Evolutionary conservation across 2,329 filamentous ascomycete species (phyloP).

Genomic region (Diaporthe humulicola): DNA sequence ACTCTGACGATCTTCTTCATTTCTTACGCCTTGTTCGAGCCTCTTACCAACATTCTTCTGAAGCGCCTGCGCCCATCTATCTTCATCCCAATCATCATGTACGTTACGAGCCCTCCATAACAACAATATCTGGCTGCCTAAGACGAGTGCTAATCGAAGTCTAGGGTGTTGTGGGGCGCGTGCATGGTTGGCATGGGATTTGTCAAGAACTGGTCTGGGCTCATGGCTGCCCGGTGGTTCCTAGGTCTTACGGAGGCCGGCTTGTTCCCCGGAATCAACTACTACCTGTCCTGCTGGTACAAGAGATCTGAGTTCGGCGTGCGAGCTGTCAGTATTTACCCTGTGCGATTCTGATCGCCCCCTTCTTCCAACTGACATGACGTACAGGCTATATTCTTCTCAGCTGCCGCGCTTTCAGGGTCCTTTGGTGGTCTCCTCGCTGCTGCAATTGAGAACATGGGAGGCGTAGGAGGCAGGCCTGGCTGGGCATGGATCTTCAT

Average conservation of each 20-base stretch:
- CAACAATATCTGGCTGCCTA: neutral
- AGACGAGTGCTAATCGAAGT: neutral
- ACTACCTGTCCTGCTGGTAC: conserved; percentile 85
- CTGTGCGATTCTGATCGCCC: neutral
- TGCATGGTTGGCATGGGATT: conserved; percentile 80
- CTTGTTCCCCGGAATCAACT: conserved; percentile 77
- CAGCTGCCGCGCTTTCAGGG: conserved; percentile 80
- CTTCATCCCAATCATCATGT: conserved; percentile 88
- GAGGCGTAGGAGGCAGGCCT: conserved; percentile 64
- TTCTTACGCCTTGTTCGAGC: conserved; percentile 85
- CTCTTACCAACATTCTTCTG: conserved; percentile 82
- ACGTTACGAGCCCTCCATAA: conserved; percentile 49
- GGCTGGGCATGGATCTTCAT: conserved; percentile 76
- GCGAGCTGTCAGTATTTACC: conserved; percentile 56
- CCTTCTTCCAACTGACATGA: neutral
- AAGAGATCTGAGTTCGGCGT: conserved; percentile 81
- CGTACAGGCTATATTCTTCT: conserved; percentile 78
- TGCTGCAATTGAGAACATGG: conserved; percentile 76
- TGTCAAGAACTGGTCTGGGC: conserved; percentile 71
- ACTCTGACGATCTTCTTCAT: conserved; percentile 89
- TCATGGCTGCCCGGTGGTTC: conserved; percentile 78
- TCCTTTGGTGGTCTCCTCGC: conserved; percentile 80
- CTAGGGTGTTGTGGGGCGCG: conserved; percentile 73
- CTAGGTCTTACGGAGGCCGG: conserved; percentile 82
- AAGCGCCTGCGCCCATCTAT: conserved; percentile 82